Percentiles rank a stretch among this genome's conserved stretches.
phyloP scores from a whole-genome alignment of 768 basidiomycete genomes.

The Suillus paluster region DNA sequence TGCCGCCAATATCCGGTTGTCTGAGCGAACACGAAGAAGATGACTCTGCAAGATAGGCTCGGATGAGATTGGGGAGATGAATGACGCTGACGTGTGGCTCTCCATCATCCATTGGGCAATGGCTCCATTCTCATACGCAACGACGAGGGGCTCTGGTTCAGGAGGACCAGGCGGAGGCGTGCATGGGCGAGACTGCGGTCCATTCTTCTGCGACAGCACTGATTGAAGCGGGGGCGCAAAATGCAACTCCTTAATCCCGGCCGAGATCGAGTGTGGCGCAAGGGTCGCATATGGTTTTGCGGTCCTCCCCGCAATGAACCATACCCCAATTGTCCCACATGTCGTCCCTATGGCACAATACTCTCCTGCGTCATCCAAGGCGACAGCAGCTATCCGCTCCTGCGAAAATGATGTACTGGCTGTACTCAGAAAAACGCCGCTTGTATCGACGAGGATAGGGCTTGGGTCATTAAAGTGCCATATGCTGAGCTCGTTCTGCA shows the following conservation, averaged over 20 bases:
- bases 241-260: constrained; percentile 56
- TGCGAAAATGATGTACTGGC: constrained; percentile 52
- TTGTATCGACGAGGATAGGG: constrained; percentile 53
- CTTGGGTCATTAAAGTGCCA: constrained; percentile 58
- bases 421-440: constrained; percentile 52
- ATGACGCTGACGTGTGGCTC: constrained; percentile 27
- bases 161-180: constrained; percentile 15
- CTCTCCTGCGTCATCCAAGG: constrained; percentile 62
- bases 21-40: constrained; percentile 51
- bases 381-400: constrained; percentile 61
- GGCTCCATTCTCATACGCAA: constrained; percentile 62
- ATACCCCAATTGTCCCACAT: constrained; percentile 66
- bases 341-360: constrained; percentile 76
- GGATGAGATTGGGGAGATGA: constrained; percentile 50
- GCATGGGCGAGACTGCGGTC: constrained; percentile 16
- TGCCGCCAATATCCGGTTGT: constrained; percentile 53
- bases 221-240: constrained; percentile 37
- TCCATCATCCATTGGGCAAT: constrained; percentile 55
- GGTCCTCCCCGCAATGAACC: constrained; percentile 51
- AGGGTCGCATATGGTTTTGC: constrained; percentile 47
- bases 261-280: constrained; percentile 44
- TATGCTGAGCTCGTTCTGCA: constrained; percentile 77
- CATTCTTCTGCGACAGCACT: constrained; percentile 20
- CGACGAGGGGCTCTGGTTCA: constrained; percentile 40
- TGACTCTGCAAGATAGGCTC: constrained; percentile 50